Evolutionary conservation across 225 moss, liverwort and hornwort species (phyloP).

Genomic region (Straminergon stramineum): DNA sequence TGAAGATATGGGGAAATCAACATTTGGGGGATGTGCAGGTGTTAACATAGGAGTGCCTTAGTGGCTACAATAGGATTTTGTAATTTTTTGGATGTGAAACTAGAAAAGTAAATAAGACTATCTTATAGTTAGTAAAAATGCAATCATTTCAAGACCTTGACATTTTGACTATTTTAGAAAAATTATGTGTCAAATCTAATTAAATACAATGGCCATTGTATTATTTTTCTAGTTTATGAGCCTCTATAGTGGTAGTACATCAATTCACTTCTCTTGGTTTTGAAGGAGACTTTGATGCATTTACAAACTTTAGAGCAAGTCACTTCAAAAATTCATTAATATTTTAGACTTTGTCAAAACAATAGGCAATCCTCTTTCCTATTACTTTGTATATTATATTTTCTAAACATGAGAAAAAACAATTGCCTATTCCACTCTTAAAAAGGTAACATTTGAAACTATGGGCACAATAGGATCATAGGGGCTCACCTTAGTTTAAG

Average conservation of each 20-base stretch:
- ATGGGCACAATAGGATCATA: neutral
- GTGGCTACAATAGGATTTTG: neutral
- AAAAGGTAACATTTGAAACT: neutral
- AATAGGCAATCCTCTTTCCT: neutral
- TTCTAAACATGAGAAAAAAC: neutral
- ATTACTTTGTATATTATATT: neutral
- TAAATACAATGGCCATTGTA: neutral
- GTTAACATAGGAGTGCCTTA: rapidly evolving
- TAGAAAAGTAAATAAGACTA: neutral
- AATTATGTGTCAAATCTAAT: neutral
- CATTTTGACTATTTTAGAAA: neutral
- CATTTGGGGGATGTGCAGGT: neutral
- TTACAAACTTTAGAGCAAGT: neutral
- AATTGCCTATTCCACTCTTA: neutral
- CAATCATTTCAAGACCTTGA: neutral
- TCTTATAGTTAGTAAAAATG: neutral
- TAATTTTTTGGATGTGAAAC: neutral
- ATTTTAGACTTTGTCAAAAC: neutral
- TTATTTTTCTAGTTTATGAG: neutral
- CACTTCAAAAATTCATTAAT: neutral
- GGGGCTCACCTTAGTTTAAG: neutral
- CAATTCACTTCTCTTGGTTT: neutral
- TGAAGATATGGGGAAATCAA: rapidly evolving
- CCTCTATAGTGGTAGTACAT: too few relatives aligned
- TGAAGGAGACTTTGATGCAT: neutral